A percentile compares a stretch with the other conserved stretches of the same genome.
Evolutionary conservation across 2,329 filamentous ascomycete species (phyloP).

Genomic region (Phialophora tarda): DNA sequence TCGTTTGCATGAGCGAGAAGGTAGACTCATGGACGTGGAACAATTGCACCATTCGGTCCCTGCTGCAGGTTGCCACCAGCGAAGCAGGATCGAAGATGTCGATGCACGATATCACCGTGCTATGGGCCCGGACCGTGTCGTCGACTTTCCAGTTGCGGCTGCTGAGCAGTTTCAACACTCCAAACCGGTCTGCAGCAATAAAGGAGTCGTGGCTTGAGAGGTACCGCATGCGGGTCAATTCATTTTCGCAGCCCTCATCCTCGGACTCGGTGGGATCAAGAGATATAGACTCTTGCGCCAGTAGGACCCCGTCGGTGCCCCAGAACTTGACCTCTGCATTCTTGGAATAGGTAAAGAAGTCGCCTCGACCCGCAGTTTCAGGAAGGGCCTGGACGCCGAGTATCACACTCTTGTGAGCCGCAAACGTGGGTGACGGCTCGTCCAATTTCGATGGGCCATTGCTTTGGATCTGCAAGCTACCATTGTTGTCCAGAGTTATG

Average conservation of each 20-base stretch:
- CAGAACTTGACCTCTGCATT: slow-evolving; percentile 83
- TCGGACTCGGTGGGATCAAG: slow-evolving; percentile 65
- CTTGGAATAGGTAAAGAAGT: slow-evolving; percentile 88
- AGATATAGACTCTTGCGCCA: slow-evolving; percentile 67
- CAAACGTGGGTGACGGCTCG: slow-evolving; percentile 48
- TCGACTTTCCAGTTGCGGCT: slow-evolving; percentile 61
- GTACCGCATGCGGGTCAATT: slow-evolving; percentile 63
- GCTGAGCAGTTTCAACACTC: slow-evolving; percentile 66
- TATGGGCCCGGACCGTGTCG: slow-evolving; percentile 82
- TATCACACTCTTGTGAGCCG: slow-evolving; percentile 64
- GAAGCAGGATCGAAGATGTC: slow-evolving; percentile 67
- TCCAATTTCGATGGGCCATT: slow-evolving; percentile 43
- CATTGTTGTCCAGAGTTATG: slow-evolving; percentile 75
- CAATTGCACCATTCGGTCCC: slow-evolving; percentile 93
- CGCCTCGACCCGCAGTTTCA: slow-evolving; percentile 64
- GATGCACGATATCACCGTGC: slow-evolving; percentile 82
- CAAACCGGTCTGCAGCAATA: slow-evolving; percentile 83
- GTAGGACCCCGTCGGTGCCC: slow-evolving; percentile 73
- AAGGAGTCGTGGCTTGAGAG: slow-evolving; percentile 69
- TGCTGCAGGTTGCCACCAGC: slow-evolving; percentile 79
- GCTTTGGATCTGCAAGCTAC: slow-evolving; percentile 70
- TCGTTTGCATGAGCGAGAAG: slow-evolving; percentile 84
- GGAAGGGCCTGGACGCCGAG: slow-evolving; percentile 74
- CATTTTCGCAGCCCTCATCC: slow-evolving; percentile 59
- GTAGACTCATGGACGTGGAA: slow-evolving; percentile 67